Base-by-base conservation (phyloP, 257 asterid species). In the Catharanthus roseus region DNA sequence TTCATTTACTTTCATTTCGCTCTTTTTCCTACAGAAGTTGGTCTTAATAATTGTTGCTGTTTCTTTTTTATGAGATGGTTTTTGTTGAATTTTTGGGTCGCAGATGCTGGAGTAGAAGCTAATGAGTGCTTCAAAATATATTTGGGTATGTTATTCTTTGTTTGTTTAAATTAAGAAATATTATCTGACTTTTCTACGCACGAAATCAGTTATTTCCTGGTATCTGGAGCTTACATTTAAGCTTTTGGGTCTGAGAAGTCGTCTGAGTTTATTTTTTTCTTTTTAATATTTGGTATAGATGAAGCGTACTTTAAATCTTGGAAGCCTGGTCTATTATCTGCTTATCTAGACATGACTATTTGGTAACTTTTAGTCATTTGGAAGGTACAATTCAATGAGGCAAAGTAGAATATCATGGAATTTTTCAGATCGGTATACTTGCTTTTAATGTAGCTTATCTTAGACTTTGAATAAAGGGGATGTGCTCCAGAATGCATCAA, bases 51-150 rank as follows among this genome's bases (percentile, higher is more conserved):
- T 51, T 41, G 69, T 72, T 51, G 45, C 16, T 57, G 26, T 51
- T 72, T 55, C 69, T 31, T 56, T 45, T 38, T 29, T 41, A 39
- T 75, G 54, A 19, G 53, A 12, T n/a, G 10, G 26, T 67, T 53
- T 65, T 31, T 50, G 1, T 61, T 49, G 13, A 31, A 44, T 74
- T 60, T 64, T 19, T 56, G 49, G 77, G 21, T 36, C 72, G 79
- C 86, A 93, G 98, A 93, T 81, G 78, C 88, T 76, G 98, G 96
- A 65, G 71, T 86, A 42, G 93, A 88, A 77, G 88, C 96, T 34
- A 87, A 85, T 21, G 88, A 86, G 28, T 90, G 97, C 85, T 82
- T 93, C 85, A 81, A 75, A 58, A 82, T 93, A 70, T 90, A 86
- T 79, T 69, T 89, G 54, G 96, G 98, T 90, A 77, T 38, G 54